Conservation (phyloP, 106 monocot species). For the Dendrobium catenatum region DNA sequence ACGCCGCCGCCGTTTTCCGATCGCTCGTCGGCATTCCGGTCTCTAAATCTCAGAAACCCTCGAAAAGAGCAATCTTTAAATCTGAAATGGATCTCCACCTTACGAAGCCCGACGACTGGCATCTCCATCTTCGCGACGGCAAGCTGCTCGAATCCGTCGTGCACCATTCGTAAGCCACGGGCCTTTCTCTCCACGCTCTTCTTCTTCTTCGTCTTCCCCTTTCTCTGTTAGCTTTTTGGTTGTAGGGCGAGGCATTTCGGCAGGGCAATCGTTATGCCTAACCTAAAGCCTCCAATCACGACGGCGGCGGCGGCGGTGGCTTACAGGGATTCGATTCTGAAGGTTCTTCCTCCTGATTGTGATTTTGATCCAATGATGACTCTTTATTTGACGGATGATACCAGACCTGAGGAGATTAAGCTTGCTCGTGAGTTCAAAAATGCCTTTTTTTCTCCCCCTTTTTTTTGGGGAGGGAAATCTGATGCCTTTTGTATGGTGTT, state of each 20-base stretch:
- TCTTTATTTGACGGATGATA: constrained; percentile 85
- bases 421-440: constrained; percentile 56
- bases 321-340: constrained; percentile 65
- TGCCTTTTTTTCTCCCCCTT: neutral
- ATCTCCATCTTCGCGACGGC: constrained; percentile 91
- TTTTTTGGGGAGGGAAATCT: neutral
- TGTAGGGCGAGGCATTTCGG: constrained; percentile 58
- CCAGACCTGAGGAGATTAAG: constrained; percentile 63
- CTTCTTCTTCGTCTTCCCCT: neutral
- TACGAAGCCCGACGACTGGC: constrained; percentile 89
- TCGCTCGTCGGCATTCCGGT: neutral
- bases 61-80: neutral
- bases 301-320: constrained; percentile 60
- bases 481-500: too few relatives aligned
- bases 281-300: constrained; percentile 82
- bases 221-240: neutral
- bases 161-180: constrained; percentile 41
- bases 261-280: constrained; percentile 95
- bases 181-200: neutral
- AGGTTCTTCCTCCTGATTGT: constrained; percentile 38
- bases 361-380: constrained; percentile 84
- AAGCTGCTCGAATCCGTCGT: constrained; percentile 66
- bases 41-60: neutral
- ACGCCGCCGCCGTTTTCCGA: neutral
- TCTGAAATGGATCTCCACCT: constrained; percentile 33